A percentile compares a stretch with the other conserved stretches of the same genome.
Evolutionary conservation across 306 rosid species (phyloP).

Genomic region (Sophora flavescens): DNA sequence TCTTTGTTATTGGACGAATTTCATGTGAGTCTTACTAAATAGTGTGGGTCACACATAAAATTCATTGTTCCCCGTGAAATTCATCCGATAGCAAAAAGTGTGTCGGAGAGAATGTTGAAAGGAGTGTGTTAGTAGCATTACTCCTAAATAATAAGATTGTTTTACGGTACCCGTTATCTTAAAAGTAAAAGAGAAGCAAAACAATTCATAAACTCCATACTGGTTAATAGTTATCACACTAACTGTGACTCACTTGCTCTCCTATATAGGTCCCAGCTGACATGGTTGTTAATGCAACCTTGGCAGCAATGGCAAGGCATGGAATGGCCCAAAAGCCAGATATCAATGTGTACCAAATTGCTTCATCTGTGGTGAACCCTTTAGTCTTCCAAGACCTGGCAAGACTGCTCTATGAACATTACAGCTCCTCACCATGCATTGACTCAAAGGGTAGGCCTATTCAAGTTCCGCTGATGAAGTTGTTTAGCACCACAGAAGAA

Average conservation of each 20-base stretch:
- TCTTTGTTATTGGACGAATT: too few relatives aligned
- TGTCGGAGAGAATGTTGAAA: too few relatives aligned
- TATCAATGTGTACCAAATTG: conserved; percentile 84
- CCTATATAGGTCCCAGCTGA: conserved; percentile 82
- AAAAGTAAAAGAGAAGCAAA: conserved; percentile 20
- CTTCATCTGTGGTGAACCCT: conserved; percentile 91
- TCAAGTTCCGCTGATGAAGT: conserved; percentile 79
- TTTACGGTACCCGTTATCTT: neutral
- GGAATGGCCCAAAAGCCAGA: conserved; percentile 68
- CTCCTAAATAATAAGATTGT: neutral
- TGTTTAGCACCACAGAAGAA: conserved; percentile 82
- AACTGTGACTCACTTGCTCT: conserved; percentile 24
- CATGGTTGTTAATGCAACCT: conserved; percentile 91
- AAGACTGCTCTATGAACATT: conserved; percentile 71
- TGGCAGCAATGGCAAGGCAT: conserved; percentile 93
- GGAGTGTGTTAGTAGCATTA: too few relatives aligned
- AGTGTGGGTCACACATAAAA: too few relatives aligned
- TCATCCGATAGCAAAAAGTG: too few relatives aligned
- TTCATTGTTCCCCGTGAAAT: too few relatives aligned
- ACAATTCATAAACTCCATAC: conserved; percentile 4
- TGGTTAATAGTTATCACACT: conserved; percentile 12
- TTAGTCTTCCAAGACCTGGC: conserved; percentile 67
- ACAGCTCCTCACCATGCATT: conserved; percentile 71
- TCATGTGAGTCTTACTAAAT: too few relatives aligned
- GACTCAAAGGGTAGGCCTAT: conserved; percentile 82